These are phyloP conservation scores for Daldinia caldariorum DNA, from an alignment of 495 filamentous ascomycete genomes.

Conservation along the genomic window DNA sequence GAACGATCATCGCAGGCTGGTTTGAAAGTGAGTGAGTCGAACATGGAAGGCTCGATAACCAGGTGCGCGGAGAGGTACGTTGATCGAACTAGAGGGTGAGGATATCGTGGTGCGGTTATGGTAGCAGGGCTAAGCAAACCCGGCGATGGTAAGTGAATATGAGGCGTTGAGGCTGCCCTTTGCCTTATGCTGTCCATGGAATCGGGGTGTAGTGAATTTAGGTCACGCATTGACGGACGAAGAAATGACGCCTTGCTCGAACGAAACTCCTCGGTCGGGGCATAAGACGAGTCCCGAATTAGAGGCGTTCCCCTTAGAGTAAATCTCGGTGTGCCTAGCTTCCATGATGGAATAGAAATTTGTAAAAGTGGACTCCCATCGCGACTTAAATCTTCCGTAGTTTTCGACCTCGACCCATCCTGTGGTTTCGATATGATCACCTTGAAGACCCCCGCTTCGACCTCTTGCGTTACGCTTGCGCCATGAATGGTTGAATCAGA, in stretches of 20 bases:
- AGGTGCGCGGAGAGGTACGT: constrained; percentile 58
- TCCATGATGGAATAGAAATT: constrained; percentile 86
- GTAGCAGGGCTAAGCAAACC: constrained; percentile 39
- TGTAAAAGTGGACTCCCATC: constrained; percentile 69
- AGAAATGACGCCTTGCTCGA: constrained; percentile 58
- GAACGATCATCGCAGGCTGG: constrained; percentile 76
- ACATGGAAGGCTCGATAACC: constrained; percentile 70
- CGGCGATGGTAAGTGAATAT: constrained; percentile 42
- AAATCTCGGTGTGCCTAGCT: constrained; percentile 84
- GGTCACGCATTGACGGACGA: constrained; percentile 43
- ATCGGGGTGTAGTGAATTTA: constrained; percentile 42
- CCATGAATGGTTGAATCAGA: constrained; percentile 61
- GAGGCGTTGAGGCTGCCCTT: constrained; percentile 47
- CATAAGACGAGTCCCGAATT: constrained; percentile 78
- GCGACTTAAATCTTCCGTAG: constrained; percentile 65
- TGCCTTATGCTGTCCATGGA: constrained; percentile 44
- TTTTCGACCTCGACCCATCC: constrained; percentile 66
- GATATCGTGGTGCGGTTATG: constrained; percentile 41
- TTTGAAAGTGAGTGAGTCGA: constrained; percentile 78
- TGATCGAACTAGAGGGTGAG: constrained; percentile 47
- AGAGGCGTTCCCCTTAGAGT: constrained; percentile 80
- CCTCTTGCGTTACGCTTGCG: constrained; percentile 59
- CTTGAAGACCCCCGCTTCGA: constrained; percentile 75
- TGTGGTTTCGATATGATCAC: constrained; percentile 84
- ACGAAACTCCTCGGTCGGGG: constrained; percentile 61